Conservation (phyloP, 805 yeast species). For the Debaryomyces prosopidis region DNA sequence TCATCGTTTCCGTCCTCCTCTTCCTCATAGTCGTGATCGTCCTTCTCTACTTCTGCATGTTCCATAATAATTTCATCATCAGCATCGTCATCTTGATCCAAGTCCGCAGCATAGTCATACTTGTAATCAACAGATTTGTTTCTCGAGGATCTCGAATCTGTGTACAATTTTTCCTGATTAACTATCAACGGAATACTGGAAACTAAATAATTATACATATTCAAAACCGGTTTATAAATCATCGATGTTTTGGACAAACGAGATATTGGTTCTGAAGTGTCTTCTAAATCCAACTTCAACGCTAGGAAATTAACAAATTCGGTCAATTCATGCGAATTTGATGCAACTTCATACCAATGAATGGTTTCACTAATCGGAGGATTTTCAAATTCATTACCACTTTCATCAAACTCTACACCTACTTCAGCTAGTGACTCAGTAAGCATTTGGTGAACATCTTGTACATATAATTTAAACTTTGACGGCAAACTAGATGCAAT, state of each 20-base stretch:
- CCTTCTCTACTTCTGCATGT: conserved; percentile 11
- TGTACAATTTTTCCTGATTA: conserved; percentile 21
- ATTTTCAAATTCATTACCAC: conserved; percentile 27
- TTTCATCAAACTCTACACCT: conserved; percentile 36
- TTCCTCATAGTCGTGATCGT: conserved; percentile 18
- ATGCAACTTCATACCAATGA: conserved; percentile 39
- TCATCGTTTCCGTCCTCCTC: conserved; percentile 21
- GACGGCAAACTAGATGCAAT: conserved; percentile 18
- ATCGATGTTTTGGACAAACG: conserved; percentile 17
- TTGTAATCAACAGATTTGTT: conserved; percentile 20
- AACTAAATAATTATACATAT: conserved; percentile 30
- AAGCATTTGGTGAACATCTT: conserved; percentile 38
- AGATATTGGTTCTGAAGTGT: conserved; percentile 1
- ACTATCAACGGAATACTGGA: conserved; percentile 26
- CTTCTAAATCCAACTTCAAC: conserved; percentile 18
- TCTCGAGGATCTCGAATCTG: conserved; percentile 14
- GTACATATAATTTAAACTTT: conserved; percentile 40
- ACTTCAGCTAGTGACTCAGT: conserved; percentile 22
- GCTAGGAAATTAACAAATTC: conserved; percentile 25
- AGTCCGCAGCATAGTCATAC: conserved; percentile 13
- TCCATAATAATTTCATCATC: conserved; percentile 5
- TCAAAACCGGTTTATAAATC: conserved; percentile 26
- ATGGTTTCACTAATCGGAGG: conserved; percentile 8
- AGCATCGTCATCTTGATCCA: conserved; percentile 10
- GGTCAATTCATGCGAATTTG: conserved; percentile 25